Evolutionary conservation across 257 asterid species (phyloP), one percentile per base, ranked within the genome.

Genomic region (Eucommia ulmoides): DNA sequence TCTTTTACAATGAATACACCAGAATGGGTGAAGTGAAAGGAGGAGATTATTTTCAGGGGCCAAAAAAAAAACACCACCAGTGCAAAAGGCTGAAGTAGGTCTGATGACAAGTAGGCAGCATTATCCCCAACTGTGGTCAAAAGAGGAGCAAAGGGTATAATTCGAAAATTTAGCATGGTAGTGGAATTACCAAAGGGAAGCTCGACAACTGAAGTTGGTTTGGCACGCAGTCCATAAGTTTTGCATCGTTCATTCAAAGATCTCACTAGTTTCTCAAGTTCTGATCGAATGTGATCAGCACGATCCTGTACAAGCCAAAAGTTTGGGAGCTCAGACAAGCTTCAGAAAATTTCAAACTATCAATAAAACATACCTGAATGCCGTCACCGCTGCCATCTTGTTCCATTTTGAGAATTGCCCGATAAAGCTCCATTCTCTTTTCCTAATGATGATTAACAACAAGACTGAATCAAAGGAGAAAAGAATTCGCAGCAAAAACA

Each of bases 381-480:
- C 72, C 80, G 64, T 81, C 93, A 38, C 72, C 71, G 52, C 74
- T 76, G 33, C 74, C 71, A 61, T 54, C 88, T 45, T 86, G 97
- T 54, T 86, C 97, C 79, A 91, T 51, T 73, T 79, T 86, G 63
- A 77, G 73, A 66, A 91, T 79, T 55, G 89, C 80, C 22, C 77
- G 74, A 64, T 91, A 91, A 10, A 91, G 71, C 59, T 83, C 95
- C 97, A 91, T 91, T 63, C 86, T 91, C 69, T 81, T 86, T 65
- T 83, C 97, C 97, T 82, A 62, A 50, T n/a, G n/a, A n/a, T n/a
- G n/a, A n/a, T n/a, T n/a, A n/a, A n/a, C n/a, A n/a, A n/a, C n/a
- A n/a, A n/a, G n/a, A n/a, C n/a, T n/a, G n/a, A n/a, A n/a, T n/a
- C n/a, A n/a, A n/a, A n/a, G n/a, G n/a, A n/a, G n/a, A n/a, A n/a